Evolutionary conservation across 371 early-diverging fungal genomes (phyloP), one percentile per base, ranked within the genome.

Genomic region (Fennellomyces sp.): DNA sequence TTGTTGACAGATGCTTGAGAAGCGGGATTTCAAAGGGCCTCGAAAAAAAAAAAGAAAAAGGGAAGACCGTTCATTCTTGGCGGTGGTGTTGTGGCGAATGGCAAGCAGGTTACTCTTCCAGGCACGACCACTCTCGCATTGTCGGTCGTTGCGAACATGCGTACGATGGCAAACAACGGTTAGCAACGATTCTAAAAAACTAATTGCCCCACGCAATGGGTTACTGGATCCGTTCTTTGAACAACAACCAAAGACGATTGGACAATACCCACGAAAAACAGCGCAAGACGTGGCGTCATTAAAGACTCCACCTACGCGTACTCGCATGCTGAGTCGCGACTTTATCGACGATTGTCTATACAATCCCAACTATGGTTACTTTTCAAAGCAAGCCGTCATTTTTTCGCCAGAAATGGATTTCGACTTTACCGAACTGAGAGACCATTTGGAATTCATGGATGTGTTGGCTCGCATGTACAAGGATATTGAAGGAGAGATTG

Each of bases 281-380:
- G 77, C 80, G 3, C 65, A 72, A 33, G 75, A 76, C 35, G 66
- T 68, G 23, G 70, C 75, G 0, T 62, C 69, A 33, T 48, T 28
- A 28, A 64, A 57, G 13, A 48, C 58, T 5, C 83, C 83, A 33
- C 93, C 91, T 0, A 76, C 72, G 12, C 72, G 83, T 29, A 80
- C 78, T 31, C 84, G 82, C 55, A 92, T 92, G 92, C 78, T 93
- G 12, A 80, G 85, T 5, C 82, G 98, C 19, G 96, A 97, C 64
- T 97, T 95, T 68, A 96, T 98, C 58, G 89, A 97, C 72, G 89
- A 97, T 69, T 87, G 94, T n/a, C 86, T 98, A 5, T 98, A 97
- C 78, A 93, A 97, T 68, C 95, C 96, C 1, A 65, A 88, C 61
- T 97, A 97, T 69, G 99, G 99, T 1, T 98, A 97, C 78, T 98